Evolutionary conservation across 106 monocot species (phyloP).

Genomic region (Cymbidium sinense): DNA sequence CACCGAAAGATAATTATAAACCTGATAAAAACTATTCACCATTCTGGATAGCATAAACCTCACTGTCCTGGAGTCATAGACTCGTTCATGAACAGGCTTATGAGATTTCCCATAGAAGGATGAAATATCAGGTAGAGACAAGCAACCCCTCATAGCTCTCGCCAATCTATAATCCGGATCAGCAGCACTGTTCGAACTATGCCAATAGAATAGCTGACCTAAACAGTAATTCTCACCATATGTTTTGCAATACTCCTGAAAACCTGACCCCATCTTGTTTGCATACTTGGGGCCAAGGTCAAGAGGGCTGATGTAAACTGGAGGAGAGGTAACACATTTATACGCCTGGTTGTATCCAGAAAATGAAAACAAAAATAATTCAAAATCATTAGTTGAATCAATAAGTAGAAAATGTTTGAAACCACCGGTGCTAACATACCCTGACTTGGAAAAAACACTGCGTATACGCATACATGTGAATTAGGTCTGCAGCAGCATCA

Average conservation of each 20-base stretch:
- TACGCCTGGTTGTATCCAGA: conserved; percentile 46
- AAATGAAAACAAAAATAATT: background rate
- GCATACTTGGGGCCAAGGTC: conserved; percentile 91
- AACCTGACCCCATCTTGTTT: conserved; percentile 75
- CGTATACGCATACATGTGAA: conserved; percentile 93
- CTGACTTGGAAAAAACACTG: conserved; percentile 72
- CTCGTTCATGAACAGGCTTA: conserved; percentile 43
- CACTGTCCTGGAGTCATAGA: conserved; percentile 78
- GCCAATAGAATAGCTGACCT: conserved; percentile 94
- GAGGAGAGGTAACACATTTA: conserved; percentile 61
- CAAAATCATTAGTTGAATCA: background rate
- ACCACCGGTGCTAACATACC: conserved; percentile 23
- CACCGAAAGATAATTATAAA: background rate
- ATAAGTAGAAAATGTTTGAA: background rate
- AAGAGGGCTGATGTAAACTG: conserved; percentile 92
- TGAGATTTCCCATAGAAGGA: conserved; percentile 76
- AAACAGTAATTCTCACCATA: conserved; percentile 85
- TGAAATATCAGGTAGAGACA: conserved; percentile 61
- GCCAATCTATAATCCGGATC: conserved; percentile 73
- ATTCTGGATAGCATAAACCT: conserved; percentile 76
- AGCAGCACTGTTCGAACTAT: conserved; percentile 61
- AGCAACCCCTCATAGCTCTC: conserved; percentile 75
- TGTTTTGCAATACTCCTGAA: conserved; percentile 87
- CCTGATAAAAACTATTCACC: conserved; percentile 36
- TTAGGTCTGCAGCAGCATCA: conserved; percentile 94